These are phyloP conservation scores for Mycena alexandri DNA, from an alignment of 768 basidiomycete species.

Conservation along the genomic window DNA sequence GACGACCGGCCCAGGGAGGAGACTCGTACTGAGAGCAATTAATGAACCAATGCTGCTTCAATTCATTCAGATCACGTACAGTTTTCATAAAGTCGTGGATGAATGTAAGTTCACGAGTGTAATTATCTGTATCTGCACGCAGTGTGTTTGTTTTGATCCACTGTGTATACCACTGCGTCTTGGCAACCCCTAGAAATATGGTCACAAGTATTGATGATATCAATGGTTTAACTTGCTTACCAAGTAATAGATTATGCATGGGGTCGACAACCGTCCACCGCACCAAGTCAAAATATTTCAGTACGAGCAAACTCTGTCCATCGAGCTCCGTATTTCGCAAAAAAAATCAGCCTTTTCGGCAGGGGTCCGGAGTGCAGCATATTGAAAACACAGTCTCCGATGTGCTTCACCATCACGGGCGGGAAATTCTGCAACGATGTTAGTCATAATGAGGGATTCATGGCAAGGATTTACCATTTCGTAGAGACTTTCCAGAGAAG, in stretches of 20 bases:
- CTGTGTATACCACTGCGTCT: slow-evolving; percentile 10
- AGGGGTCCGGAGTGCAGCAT: no score
- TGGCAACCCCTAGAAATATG: no score
- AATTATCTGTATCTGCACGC: slow-evolving; percentile 22
- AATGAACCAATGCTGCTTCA: no score
- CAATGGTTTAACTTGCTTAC: neutral
- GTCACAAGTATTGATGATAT: no score
- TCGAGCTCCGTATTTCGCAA: neutral
- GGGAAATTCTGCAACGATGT: no score
- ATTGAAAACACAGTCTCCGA: no score
- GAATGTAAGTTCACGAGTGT: slow-evolving; percentile 33
- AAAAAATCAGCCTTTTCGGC: no score
- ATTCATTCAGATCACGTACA: slow-evolving; percentile 16
- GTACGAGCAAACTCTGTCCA: neutral
- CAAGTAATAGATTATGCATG: neutral
- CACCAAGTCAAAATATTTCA: slow-evolving; percentile 2
- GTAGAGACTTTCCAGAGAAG: no score
- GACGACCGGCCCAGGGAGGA: slow-evolving; percentile 43
- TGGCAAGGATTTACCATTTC: no score
- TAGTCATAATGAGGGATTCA: no score
- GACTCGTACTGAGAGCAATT: slow-evolving; percentile 40
- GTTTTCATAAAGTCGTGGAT: slow-evolving; percentile 35
- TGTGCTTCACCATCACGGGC: no score
- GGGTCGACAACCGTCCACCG: neutral
- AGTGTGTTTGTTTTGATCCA: slow-evolving; percentile 38